These are phyloP conservation scores for Plantago ovata DNA, from an alignment of 257 asterid species.

Conservation along the genomic window DNA sequence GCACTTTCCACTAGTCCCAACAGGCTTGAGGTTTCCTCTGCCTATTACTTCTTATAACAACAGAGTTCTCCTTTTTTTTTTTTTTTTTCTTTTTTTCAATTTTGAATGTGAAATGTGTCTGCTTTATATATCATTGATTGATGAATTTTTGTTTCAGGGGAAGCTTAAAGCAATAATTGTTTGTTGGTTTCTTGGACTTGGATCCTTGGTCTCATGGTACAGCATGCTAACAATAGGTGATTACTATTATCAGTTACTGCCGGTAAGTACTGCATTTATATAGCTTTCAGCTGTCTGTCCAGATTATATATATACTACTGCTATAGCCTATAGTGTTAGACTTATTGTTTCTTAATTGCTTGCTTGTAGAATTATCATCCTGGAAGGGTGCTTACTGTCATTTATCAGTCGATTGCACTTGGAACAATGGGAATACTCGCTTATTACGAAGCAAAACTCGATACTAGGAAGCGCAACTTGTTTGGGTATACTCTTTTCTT, in stretches of 20 bases:
- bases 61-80: too few relatives aligned
- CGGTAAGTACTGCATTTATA: conserved; percentile 38
- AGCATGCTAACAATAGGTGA: conserved; percentile 76
- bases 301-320: not conserved
- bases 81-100: too few relatives aligned
- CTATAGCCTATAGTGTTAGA: not conserved
- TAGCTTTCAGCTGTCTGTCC: not conserved
- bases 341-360: too few relatives aligned
- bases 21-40: too few relatives aligned
- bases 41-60: too few relatives aligned
- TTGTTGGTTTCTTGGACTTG: conserved; percentile 80
- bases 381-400: conserved; percentile 69
- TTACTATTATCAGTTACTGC: conserved; percentile 59
- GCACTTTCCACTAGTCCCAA: too few relatives aligned
- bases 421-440: conserved; percentile 45
- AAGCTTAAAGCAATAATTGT: conserved; percentile 44
- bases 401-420: conserved; percentile 75
- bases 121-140: too few relatives aligned
- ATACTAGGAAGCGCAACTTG: conserved; percentile 66
- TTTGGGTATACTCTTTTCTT: conserved; percentile 58
- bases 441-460: conserved; percentile 53
- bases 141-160: conserved; percentile 67
- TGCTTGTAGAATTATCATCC: conserved; percentile 64
- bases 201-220: conserved; percentile 77
- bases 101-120: too few relatives aligned